Evolutionary conservation across 176 grass and related monocot genomes (phyloP).

Genomic region (Oryza glaberrima): DNA sequence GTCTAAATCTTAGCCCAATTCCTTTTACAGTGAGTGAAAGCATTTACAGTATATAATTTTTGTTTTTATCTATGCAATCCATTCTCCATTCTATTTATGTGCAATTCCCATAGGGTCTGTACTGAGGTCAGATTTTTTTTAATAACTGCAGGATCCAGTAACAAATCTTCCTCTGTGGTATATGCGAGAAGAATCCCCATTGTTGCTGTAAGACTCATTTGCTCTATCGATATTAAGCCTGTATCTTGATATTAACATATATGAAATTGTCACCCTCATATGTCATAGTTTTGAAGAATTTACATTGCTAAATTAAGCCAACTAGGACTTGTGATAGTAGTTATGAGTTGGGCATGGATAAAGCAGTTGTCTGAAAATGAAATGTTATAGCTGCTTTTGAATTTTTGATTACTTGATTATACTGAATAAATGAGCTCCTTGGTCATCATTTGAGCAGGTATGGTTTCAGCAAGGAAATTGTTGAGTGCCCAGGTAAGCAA

Average conservation of each 20-base stretch:
- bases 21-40: constrained; percentile 70
- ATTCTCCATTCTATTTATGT: background rate
- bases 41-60: background rate
- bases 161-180: constrained; percentile 88
- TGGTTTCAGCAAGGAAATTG: constrained; percentile 92
- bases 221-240: constrained; percentile 14
- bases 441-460: constrained; percentile 57
- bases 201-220: constrained; percentile 67
- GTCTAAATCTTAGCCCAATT: constrained; percentile 77
- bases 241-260: constrained; percentile 8
- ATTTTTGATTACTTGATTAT: constrained; percentile 1
- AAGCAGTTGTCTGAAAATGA: background rate
- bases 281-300: background rate
- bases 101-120: background rate
- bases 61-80: constrained; percentile 15
- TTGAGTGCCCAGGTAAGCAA: constrained; percentile 74
- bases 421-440: constrained; percentile 17
- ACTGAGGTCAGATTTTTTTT: constrained; percentile 39
- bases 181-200: constrained; percentile 54
- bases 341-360: background rate
- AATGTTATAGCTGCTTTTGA: background rate
- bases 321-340: background rate
- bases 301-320: background rate
- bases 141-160: constrained; percentile 87
- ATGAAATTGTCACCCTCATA: background rate